phyloP scores from a whole-genome alignment of 2,329 filamentous ascomycete species.

The Coniochaeta sp. region DNA sequence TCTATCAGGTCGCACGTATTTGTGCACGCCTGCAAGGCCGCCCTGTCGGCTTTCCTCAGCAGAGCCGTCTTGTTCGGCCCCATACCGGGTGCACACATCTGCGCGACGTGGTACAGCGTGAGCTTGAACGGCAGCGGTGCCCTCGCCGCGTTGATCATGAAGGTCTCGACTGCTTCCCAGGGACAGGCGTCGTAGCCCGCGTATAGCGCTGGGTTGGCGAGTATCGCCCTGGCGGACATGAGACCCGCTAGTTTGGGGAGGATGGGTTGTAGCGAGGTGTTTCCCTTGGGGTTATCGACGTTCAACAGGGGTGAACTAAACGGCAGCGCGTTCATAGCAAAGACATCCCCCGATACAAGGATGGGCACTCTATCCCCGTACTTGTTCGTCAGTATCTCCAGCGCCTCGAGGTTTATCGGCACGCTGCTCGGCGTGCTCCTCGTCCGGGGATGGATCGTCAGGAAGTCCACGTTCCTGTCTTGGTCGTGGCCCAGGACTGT shows the following conservation, averaged over 20 bases:
- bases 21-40: constrained; percentile 37
- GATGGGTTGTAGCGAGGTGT: neutral
- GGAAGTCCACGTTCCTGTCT: constrained; percentile 53
- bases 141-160: constrained; percentile 51
- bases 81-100: constrained; percentile 58
- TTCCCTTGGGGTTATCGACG: constrained; percentile 6
- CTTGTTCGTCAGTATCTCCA: constrained; percentile 46
- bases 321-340: constrained; percentile 45
- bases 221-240: constrained; percentile 63
- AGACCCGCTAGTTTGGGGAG: constrained; percentile 51
- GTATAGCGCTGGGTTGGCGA: constrained; percentile 62
- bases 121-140: constrained; percentile 57
- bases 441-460: constrained; percentile 64
- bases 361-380: constrained; percentile 52
- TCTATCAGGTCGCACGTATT: constrained; percentile 55
- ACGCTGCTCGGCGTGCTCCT: constrained; percentile 52
- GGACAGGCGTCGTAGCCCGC: constrained; percentile 49
- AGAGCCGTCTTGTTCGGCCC: constrained; percentile 43
- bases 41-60: constrained; percentile 49
- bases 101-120: constrained; percentile 56
- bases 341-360: constrained; percentile 64
- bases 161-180: constrained; percentile 55
- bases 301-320: constrained; percentile 27
- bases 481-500: constrained; percentile 50
- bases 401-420: constrained; percentile 55